phyloP scores from a whole-genome alignment of 352 stramenopile genomes.

The Thalassiosira exigua region DNA sequence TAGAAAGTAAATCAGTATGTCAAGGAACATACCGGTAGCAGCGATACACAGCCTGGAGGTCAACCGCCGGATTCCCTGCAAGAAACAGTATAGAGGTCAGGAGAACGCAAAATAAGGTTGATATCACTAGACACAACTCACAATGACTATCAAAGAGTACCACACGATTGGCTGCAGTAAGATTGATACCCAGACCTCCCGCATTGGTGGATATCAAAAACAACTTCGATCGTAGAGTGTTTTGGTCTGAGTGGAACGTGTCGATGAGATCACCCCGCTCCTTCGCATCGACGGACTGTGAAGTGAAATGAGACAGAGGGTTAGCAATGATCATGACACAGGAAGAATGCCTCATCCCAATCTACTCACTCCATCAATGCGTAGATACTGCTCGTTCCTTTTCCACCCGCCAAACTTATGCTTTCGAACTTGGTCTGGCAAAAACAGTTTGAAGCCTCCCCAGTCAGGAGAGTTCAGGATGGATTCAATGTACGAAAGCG shows the following conservation, averaged over 20 bases:
- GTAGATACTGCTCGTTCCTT: slow-evolving; percentile 69
- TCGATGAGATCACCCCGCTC: slow-evolving; percentile 72
- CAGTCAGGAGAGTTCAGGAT: slow-evolving; percentile 70
- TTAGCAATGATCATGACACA: not conserved
- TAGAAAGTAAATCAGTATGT: too few relatives aligned
- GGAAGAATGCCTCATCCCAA: not conserved
- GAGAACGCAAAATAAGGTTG: too few relatives aligned
- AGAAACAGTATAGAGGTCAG: too few relatives aligned
- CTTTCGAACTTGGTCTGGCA: slow-evolving; percentile 37
- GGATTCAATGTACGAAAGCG: slow-evolving; percentile 77
- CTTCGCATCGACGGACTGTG: slow-evolving; percentile 34
- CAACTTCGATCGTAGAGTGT: slow-evolving; percentile 49
- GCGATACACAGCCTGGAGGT: slow-evolving; percentile 81
- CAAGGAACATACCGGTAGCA: slow-evolving; percentile 56
- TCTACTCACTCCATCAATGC: slow-evolving; percentile 76
- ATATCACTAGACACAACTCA: too few relatives aligned
- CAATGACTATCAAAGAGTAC: slow-evolving; percentile 79
- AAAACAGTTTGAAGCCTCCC: slow-evolving; percentile 45
- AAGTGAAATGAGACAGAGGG: not conserved
- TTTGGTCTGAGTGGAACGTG: slow-evolving; percentile 57
- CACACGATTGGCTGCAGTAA: slow-evolving; percentile 76
- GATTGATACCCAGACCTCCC: slow-evolving; percentile 55
- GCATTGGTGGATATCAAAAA: slow-evolving; percentile 73
- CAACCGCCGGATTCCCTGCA: slow-evolving; percentile 86
- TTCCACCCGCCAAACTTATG: slow-evolving; percentile 67